A percentile compares a stretch with the other conserved stretches of the same genome.
These are phyloP conservation scores for Aspergillus saccharolyticus DNA, from an alignment of 495 filamentous ascomycete species.

Conservation along the genomic window DNA sequence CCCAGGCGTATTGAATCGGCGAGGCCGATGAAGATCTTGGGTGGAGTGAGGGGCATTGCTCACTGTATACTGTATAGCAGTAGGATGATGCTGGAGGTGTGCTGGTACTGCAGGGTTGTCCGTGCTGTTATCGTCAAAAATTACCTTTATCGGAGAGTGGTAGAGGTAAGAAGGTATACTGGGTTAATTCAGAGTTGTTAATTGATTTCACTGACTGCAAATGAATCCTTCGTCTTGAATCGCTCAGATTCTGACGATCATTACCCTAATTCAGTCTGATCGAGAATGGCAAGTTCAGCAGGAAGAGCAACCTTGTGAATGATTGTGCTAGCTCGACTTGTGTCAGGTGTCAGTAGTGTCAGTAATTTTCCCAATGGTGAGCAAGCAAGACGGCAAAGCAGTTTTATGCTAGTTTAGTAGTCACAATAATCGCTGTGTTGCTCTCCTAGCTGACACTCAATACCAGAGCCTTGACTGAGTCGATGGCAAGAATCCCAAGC, in stretches of 20 bases:
- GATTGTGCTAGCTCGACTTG: no score
- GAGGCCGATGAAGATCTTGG: background rate
- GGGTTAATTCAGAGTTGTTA: background rate
- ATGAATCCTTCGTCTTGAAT: no score
- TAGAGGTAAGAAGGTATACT: background rate
- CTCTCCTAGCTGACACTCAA: background rate
- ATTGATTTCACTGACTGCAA: background rate
- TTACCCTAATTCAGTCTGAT: no score
- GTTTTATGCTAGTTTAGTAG: background rate
- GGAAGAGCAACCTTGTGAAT: no score
- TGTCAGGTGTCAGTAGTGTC: no score
- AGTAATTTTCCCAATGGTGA: no score
- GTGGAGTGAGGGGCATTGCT: no score
- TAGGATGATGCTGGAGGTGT: background rate
- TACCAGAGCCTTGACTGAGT: background rate
- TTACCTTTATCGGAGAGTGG: background rate
- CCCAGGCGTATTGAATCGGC: background rate
- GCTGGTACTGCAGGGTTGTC: background rate
- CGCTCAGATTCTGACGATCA: no score
- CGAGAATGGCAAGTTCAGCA: no score
- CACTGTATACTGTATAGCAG: background rate
- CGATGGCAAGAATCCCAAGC: no score
- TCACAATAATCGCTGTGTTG: background rate
- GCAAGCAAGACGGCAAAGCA: background rate
- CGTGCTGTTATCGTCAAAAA: background rate